A percentile compares a stretch with the other conserved stretches of the same genome.
These are phyloP conservation scores for Amphicarpaea edgeworthii DNA, from an alignment of 306 rosid species.

Conservation along the genomic window DNA sequence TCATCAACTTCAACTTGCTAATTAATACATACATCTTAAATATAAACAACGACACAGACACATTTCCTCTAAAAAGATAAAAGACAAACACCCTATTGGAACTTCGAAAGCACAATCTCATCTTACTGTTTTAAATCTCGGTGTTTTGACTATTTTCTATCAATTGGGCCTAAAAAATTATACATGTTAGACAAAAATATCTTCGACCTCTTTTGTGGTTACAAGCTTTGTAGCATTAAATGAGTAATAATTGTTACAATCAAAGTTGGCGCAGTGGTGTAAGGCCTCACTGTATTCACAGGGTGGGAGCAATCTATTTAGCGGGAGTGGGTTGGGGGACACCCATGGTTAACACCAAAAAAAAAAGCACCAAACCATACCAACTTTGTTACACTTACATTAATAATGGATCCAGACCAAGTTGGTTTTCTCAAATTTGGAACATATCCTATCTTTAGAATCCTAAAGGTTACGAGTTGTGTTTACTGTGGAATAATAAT, in stretches of 20 bases:
- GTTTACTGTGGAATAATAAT: slow-evolving; percentile 26
- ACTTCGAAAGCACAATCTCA: slow-evolving; percentile 35
- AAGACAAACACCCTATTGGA: slow-evolving; percentile 7
- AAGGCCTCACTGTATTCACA: too few relatives aligned
- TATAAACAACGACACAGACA: too few relatives aligned
- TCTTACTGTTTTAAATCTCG: not conserved
- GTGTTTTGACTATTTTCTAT: not conserved
- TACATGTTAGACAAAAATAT: slow-evolving; percentile 11
- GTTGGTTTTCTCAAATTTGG: not conserved
- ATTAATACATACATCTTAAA: too few relatives aligned
- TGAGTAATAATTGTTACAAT: slow-evolving; percentile 29
- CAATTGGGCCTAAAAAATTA: not conserved
- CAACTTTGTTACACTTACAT: not conserved
- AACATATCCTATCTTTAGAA: not conserved
- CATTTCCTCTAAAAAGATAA: not conserved
- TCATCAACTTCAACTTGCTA: too few relatives aligned
- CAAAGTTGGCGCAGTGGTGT: too few relatives aligned
- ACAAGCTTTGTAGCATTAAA: slow-evolving; percentile 25
- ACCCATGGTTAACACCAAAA: too few relatives aligned
- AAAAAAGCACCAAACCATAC: slow-evolving; percentile 1
- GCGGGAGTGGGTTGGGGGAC: too few relatives aligned
- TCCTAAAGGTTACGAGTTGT: not conserved
- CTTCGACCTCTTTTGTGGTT: slow-evolving; percentile 30
- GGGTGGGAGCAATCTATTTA: too few relatives aligned
- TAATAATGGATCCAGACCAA: slow-evolving; percentile 19